A percentile compares a stretch with the other conserved stretches of the same genome.
phyloP scores from a whole-genome alignment of 2,329 filamentous ascomycete genomes.

The Sarocladium brachiariae region DNA sequence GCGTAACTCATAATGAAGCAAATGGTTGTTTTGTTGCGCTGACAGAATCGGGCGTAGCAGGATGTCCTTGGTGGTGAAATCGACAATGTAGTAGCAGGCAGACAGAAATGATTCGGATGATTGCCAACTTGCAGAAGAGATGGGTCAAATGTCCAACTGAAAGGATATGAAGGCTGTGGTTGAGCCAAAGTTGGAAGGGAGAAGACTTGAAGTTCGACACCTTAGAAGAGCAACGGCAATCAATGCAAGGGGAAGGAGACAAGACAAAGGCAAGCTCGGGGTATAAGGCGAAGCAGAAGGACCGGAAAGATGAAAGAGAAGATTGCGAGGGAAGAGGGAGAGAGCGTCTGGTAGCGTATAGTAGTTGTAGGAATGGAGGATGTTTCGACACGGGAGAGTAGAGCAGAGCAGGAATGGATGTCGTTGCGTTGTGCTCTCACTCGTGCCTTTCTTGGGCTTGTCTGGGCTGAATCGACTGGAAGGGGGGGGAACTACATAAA shows the following conservation, averaged over 20 bases:
- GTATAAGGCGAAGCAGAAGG: not conserved
- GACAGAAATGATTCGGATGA: not conserved
- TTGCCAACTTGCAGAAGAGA: not conserved
- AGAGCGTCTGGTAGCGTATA: not conserved
- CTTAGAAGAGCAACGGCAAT: not conserved
- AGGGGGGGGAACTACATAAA: not conserved
- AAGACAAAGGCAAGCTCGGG: conserved; percentile 1
- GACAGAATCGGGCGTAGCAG: not conserved
- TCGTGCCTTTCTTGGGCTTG: no score
- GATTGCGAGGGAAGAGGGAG: not conserved
- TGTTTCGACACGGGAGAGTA: conserved; percentile 5
- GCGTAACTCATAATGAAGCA: conserved; percentile 32
- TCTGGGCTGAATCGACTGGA: not conserved
- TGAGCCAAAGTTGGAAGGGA: no score
- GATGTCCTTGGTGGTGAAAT: not conserved
- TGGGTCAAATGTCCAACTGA: not conserved
- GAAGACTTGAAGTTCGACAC: not conserved
- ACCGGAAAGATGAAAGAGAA: not conserved
- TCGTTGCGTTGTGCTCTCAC: not conserved
- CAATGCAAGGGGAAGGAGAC: not conserved
- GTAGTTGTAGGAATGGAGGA: not conserved
- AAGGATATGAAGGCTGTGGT: not conserved
- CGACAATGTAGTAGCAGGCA: not conserved
- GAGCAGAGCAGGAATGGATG: conserved; percentile 7
- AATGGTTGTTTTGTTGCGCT: not conserved